Percentiles rank a stretch among this genome's conserved stretches.
Conservation (phyloP, 371 early-diverging fungal species). For the Apophysomyces variabilis region DNA sequence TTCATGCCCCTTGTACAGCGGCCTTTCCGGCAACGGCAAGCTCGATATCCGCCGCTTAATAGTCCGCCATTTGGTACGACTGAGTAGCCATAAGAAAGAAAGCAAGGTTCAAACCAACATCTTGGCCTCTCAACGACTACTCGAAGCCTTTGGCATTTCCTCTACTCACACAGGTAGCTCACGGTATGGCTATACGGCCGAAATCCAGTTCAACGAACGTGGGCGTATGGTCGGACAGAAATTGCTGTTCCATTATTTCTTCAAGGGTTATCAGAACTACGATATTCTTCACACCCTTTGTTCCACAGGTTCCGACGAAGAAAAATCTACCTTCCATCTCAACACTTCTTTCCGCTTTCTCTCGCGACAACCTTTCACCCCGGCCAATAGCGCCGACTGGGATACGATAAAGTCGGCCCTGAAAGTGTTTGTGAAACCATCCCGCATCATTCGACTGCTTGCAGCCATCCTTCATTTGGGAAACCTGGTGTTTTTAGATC, state of each 20-base stretch:
- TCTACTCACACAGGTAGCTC: conserved; percentile 80
- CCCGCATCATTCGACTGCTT: conserved; percentile 84
- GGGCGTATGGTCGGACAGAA: conserved; percentile 44
- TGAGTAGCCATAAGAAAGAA: conserved; percentile 79
- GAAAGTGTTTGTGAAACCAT: conserved; percentile 80
- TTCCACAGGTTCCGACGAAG: neutral
- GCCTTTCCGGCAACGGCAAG: conserved; percentile 87
- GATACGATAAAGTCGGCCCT: conserved; percentile 73
- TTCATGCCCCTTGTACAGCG: conserved; percentile 53
- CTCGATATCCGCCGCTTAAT: conserved; percentile 68
- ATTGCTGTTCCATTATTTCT: conserved; percentile 5
- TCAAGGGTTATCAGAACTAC: neutral
- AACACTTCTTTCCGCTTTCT: conserved; percentile 20
- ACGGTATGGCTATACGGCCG: conserved; percentile 89
- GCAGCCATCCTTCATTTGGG: conserved; percentile 92
- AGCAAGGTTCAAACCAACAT: conserved; percentile 74
- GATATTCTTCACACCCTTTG: neutral
- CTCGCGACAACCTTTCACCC: conserved; percentile 16
- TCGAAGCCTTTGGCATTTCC: conserved; percentile 90
- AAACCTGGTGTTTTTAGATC: conserved; percentile 82
- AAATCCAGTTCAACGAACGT: conserved; percentile 88
- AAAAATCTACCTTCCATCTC: neutral
- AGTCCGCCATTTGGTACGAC: conserved; percentile 68
- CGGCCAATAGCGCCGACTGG: conserved; percentile 61
- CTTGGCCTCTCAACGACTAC: conserved; percentile 66